Evolutionary conservation across 768 basidiomycete genomes (phyloP), one percentile per base, ranked within the genome.

Genomic region (Boletus patriciae): DNA sequence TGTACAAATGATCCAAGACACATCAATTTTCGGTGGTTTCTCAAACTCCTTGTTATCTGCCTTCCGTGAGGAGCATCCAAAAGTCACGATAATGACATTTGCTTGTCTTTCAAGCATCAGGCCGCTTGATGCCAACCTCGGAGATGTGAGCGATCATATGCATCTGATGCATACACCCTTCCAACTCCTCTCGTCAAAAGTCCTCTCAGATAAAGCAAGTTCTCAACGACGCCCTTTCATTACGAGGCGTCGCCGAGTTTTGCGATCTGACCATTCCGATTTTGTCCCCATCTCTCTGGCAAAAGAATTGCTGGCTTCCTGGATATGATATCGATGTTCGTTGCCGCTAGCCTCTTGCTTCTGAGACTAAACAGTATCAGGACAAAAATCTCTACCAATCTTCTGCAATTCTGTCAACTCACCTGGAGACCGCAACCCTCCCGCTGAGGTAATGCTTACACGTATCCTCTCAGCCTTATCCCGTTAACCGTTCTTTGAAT

Each of bases 41-140:
- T 79, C 80, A 9, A 58, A 78, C 50, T 76, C 83, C 3, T 78
- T 92, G 46, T 71, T 92, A 41, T 76, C 78, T 6, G 68, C 79
- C 6, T 79, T 89, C 59, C 81, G 83, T 18, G 90, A 92, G 60
- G 88, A 92, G 60, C 81, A 83, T 61, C 68, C 76, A 6, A 91
- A 88, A 65, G 66, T 82, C n/a, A 78, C 88, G 7, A 74, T 78
- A 25, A 61, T 90, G 43, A 68, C 77, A 3, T 83, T 88, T 52
- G 78, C 86, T 19, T 63, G 88, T 15, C 73, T 90, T 48, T 87
- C 87, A 21, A 72, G 71, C 55, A 67, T 69, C 37, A 58, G 71
- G 31, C 75, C 78, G 0, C 59, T 61, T 29, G 52, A 65, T 19
- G 61, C 73, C 19, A 71, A 75, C 50, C 29, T 68, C 10, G 76